These are phyloP conservation scores for Theileria orientalis DNA, from an alignment of 169 alveolate genomes.

Conservation along the genomic window DNA sequence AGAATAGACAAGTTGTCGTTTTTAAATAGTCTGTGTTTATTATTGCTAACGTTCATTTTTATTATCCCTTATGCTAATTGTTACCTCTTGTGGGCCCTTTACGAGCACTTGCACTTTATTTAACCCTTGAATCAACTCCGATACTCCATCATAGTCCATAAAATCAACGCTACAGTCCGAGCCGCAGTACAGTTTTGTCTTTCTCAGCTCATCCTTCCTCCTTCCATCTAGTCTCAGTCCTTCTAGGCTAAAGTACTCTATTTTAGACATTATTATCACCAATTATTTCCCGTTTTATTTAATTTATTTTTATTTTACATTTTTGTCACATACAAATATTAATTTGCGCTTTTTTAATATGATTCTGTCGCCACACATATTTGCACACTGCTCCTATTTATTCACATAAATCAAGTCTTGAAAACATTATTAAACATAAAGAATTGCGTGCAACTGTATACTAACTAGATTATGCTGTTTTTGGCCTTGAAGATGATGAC, in stretches of 20 bases:
- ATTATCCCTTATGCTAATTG: too few relatives aligned
- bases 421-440: too few relatives aligned
- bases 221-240: conserved; percentile 78
- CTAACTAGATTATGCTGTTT: not conserved
- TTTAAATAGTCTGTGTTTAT: not conserved
- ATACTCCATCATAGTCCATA: conserved; percentile 51
- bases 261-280: conserved; percentile 33
- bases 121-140: conserved; percentile 57
- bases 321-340: not conserved
- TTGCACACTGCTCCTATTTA: too few relatives aligned
- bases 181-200: conserved; percentile 66
- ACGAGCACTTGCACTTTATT: conserved; percentile 55
- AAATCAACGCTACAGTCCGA: conserved; percentile 53
- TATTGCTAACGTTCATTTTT: too few relatives aligned
- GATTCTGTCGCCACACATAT: too few relatives aligned
- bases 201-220: conserved; percentile 64
- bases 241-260: conserved; percentile 73
- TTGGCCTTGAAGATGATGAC: conserved; percentile 10
- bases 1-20: not conserved
- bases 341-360: too few relatives aligned
- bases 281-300: too few relatives aligned
- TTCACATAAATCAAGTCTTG: not conserved
- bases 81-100: conserved; percentile 63
- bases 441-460: not conserved
- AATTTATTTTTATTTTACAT: not conserved